Percentiles rank a stretch among this genome's conserved stretches.
Conservation (phyloP, 805 yeast genomes). For the Nakazawaea ernobii region DNA sequence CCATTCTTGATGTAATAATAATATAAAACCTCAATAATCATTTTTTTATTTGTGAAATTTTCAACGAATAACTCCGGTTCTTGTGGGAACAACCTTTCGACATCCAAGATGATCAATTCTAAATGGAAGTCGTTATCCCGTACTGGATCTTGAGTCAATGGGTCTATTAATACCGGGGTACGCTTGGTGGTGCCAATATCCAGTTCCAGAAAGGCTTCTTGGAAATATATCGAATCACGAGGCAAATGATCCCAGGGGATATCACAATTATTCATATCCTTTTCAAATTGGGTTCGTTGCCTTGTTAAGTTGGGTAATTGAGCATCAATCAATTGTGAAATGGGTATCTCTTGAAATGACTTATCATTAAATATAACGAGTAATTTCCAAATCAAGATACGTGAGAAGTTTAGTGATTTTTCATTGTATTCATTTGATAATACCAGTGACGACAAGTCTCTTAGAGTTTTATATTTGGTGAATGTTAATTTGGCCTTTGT, state of each 20-base stretch:
- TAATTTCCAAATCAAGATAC: constrained; percentile 21
- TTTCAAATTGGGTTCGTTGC: constrained; percentile 15
- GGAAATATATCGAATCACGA: constrained; percentile 18
- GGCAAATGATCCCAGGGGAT: constrained; percentile 30
- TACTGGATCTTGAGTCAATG: constrained; percentile 8
- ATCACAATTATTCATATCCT: constrained; percentile 16
- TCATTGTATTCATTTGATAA: constrained; percentile 13
- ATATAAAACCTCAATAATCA: constrained; percentile 37
- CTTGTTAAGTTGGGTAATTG: constrained; percentile 14
- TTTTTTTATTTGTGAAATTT: constrained; percentile 18
- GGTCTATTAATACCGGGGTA: not conserved
- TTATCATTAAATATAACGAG: constrained; percentile 12
- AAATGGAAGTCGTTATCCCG: constrained; percentile 33
- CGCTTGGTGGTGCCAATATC: constrained; percentile 17
- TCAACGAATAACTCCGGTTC: constrained; percentile 24
- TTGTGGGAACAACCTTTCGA: constrained; percentile 47
- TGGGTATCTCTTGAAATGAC: constrained; percentile 4
- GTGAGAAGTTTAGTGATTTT: constrained; percentile 15
- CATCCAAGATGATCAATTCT: constrained; percentile 40
- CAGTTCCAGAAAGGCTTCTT: constrained; percentile 11
- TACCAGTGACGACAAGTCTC: constrained; percentile 4
- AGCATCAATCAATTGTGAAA: not conserved
- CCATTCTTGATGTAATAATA: constrained; percentile 44
- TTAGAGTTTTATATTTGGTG: constrained; percentile 6
- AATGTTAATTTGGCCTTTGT: constrained; percentile 9